Evolutionary conservation across 2,329 filamentous ascomycete genomes (phyloP).

Genomic region (Hypoxylon sp.): DNA sequence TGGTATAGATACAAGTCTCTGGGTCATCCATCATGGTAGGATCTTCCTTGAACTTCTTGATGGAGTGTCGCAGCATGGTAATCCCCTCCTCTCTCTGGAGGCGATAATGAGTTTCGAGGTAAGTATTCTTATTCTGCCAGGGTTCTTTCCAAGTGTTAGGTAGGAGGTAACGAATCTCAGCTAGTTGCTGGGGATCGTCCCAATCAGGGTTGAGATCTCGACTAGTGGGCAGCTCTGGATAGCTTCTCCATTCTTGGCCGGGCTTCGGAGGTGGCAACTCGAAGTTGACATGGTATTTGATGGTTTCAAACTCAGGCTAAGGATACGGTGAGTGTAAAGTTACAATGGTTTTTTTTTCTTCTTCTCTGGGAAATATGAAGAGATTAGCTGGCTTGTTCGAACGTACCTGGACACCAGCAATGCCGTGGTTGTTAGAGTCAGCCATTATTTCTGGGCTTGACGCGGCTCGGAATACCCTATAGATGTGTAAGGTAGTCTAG

Average conservation of each 20-base stretch:
- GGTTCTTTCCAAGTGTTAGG: slow-evolving; percentile 69
- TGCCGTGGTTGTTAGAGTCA: background rate
- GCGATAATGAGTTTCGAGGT: slow-evolving; percentile 81
- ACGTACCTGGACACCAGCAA: slow-evolving; percentile 23
- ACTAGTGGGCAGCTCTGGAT: slow-evolving; percentile 69
- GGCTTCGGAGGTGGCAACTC: slow-evolving; percentile 11
- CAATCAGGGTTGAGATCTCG: slow-evolving; percentile 65
- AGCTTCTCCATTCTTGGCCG: slow-evolving; percentile 54
- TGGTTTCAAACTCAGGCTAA: slow-evolving; percentile 35
- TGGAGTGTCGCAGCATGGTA: slow-evolving; percentile 76
- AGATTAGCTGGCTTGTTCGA: background rate
- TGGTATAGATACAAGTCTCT: slow-evolving; percentile 76
- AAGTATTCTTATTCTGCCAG: slow-evolving; percentile 74
- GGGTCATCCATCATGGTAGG: slow-evolving; percentile 71
- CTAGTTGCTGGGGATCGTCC: slow-evolving; percentile 41
- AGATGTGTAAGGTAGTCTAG: no score
- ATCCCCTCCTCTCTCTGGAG: slow-evolving; percentile 82
- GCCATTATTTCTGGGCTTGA: slow-evolving; percentile 14
- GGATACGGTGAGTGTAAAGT: slow-evolving; percentile 4
- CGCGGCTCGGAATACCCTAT: background rate
- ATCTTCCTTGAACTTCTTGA: slow-evolving; percentile 68
- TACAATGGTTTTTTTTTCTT: background rate
- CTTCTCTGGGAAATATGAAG: background rate
- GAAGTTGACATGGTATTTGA: slow-evolving; percentile 44
- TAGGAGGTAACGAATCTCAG: slow-evolving; percentile 57